Evolutionary conservation across 495 filamentous ascomycete species (phyloP), one percentile per base, ranked within the genome.

Genomic region (Bacidia gigantensis): DNA sequence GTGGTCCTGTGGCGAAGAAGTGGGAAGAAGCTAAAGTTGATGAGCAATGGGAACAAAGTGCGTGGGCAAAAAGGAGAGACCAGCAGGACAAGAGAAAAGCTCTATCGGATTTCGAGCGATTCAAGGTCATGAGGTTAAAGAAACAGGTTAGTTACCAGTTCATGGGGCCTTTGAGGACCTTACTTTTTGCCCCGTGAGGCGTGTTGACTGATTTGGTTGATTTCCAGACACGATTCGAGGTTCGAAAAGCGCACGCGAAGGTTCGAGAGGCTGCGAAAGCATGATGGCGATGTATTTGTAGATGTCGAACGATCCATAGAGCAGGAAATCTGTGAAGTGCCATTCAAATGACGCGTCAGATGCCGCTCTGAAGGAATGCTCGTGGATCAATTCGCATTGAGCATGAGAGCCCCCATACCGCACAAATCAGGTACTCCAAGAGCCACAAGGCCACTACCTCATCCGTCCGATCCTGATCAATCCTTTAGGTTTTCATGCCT

Each of bases 51-150:
- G 77, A 79, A 61, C 79, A 85, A 72, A 86, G 77, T 74, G 74
- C 76, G 67, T 93, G 83, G 80, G 88, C 90, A 59, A 88, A 97
- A 87, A 86, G 83, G 76, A 79, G 84, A 66, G 78, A 79, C 58
- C 77, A 81, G 70, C 75, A 75, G 60, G 79, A 87, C 75, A 87
- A 87, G 77, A 82, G 93, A 75, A 82, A 80, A 72, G 81, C 82
- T 61, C 77, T 99, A 56, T 90, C 79, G 74, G 93, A 99, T 77
- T 97, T 99, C 68, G 93, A 99, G 79, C 83, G 92, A 65, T 99
- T 97, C 86, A 96, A 97, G 82, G 89, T 97, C 60, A 77, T 97
- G 79, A 78, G 87, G 68, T 76, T 96, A 73, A 88, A 84, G 81
- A 97, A 97, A 82, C 89, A 96, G 85, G 80, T 83, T 72, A 56